Base-by-base conservation (phyloP, 768 basidiomycete genomes). In the Symmetrospora coprosmae region DNA sequence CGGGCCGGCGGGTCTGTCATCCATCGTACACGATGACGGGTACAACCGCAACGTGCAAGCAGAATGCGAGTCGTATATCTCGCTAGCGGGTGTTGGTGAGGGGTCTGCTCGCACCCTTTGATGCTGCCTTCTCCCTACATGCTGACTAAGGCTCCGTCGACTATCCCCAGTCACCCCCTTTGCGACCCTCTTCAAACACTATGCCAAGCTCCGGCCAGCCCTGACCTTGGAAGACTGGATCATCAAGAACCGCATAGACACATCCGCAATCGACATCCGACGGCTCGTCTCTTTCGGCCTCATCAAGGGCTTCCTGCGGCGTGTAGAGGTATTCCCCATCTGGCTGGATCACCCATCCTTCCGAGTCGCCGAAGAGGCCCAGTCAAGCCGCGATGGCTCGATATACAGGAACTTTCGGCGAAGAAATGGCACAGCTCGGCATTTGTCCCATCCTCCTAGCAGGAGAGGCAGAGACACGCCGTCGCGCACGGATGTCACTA, bases 241-340 rank as follows among this genome's bases (percentile, higher is more conserved):
- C 77, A 81, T 86, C 66, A 76, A 76, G 39, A 77, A 88, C 66
- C 75, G 82, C 21, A 80, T 90, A 17, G 78, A 82, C 48, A 74
- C 76, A 5, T 72, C 82, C 21, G 87, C 86, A 1, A 83, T 97
- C 51, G 94, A 99, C 70, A 79, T 87, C 7, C 81, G 92, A 8
- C 81, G 94, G n/a, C 94, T 99, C 72, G 82, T 88, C 17, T 90
- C 86, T 63, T 99, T 97, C 68, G 94, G 94, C 4, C 86, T 97
- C 23, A 92, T 99, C 74, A 99, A 99, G 82, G 92, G 91, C 0
- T 97, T 97, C 71, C 77, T 99, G 16, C 83, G 88, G 13, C 78
- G 94, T 39, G 84, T 96, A 0, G 87, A 94, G 70, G 82, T 90
- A n/a, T 97, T 84, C 78, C 94, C 92, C 0, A 75, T 91, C 41